Percentiles rank a stretch among this genome's conserved stretches.
Conservation (phyloP, 495 filamentous ascomycete genomes). For the Neurospora tetraspora region DNA sequence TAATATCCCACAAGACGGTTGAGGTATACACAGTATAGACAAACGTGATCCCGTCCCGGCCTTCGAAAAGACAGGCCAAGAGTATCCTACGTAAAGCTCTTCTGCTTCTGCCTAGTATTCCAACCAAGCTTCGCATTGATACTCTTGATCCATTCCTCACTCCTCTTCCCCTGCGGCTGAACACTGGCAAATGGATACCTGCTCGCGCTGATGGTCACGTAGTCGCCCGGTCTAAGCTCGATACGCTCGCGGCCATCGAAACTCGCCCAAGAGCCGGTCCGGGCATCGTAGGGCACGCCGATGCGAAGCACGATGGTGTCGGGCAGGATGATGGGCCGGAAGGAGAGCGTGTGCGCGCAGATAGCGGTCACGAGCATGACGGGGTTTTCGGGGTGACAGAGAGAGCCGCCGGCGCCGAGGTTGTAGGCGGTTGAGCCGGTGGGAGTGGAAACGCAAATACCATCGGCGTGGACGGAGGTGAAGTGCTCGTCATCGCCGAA, state of each 20-base stretch:
- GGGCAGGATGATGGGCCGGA: conserved; percentile 89
- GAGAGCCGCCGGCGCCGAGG: conserved; percentile 85
- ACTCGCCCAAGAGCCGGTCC: conserved; percentile 87
- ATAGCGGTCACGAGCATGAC: conserved; percentile 94
- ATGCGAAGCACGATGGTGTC: conserved; percentile 88
- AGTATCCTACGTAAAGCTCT: conserved; percentile 32
- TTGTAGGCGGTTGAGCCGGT: conserved; percentile 97
- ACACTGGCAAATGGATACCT: conserved; percentile 91
- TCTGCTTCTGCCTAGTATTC: conserved; percentile 82
- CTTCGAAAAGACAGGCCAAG: conserved; percentile 20
- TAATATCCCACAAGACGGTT: background rate
- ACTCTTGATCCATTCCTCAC: conserved; percentile 88
- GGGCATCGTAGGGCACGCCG: conserved; percentile 85
- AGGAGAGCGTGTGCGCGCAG: conserved; percentile 90
- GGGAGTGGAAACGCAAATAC: conserved; percentile 82
- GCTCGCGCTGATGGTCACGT: conserved; percentile 88
- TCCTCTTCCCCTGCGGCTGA: conserved; percentile 58
- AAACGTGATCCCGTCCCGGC: background rate
- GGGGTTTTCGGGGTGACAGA: conserved; percentile 94
- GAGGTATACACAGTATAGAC: background rate
- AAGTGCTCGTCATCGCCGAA: conserved; percentile 96
- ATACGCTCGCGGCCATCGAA: conserved; percentile 90
- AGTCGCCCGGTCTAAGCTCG: conserved; percentile 82
- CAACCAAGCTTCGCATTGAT: conserved; percentile 86
- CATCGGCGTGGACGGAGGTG: conserved; percentile 78